A percentile compares a stretch with the other conserved stretches of the same genome.
Evolutionary conservation across 768 basidiomycete genomes (phyloP).

Genomic region (Russula abietina): DNA sequence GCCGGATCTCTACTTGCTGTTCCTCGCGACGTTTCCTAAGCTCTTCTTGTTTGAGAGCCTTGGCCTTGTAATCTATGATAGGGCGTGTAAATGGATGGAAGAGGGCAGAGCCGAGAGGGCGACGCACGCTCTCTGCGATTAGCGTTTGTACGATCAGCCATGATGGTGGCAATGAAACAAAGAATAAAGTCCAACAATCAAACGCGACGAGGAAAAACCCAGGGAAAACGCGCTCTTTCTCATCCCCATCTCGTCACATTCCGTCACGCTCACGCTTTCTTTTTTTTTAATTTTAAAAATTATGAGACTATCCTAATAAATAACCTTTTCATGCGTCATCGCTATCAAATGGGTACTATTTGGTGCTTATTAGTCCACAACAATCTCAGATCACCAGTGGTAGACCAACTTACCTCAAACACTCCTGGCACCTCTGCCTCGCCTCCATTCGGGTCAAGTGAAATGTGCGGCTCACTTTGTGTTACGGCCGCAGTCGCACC

Average conservation of each 20-base stretch:
- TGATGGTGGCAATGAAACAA: conserved; percentile 18
- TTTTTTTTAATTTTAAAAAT: neutral
- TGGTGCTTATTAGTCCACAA: conserved; percentile 25
- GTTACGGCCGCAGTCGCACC: conserved; percentile 29
- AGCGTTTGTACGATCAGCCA: conserved; percentile 21
- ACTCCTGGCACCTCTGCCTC: conserved; percentile 72
- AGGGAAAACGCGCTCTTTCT: conserved; percentile 7
- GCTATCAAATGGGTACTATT: conserved; percentile 72
- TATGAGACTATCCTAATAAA: neutral
- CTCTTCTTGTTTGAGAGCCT: conserved; percentile 86
- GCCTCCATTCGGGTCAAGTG: conserved; percentile 61
- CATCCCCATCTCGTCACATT: conserved; percentile 11
- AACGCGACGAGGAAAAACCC: conserved; percentile 16
- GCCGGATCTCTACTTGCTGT: conserved; percentile 97
- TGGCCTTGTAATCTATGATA: conserved; percentile 78
- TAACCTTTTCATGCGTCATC: conserved; percentile 39
- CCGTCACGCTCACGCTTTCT: conserved; percentile 15
- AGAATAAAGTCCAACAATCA: neutral
- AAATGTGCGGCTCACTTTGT: conserved; percentile 41
- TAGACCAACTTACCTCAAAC: conserved; percentile 75
- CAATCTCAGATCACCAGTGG: neutral
- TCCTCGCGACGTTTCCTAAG: conserved; percentile 95
- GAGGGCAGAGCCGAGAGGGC: neutral
- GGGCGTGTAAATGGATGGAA: conserved; percentile 34
- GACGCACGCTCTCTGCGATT: conserved; percentile 25